Evolutionary conservation across 768 basidiomycete species (phyloP), one percentile per base, ranked within the genome.

Genomic region (Lyophyllum decastes): DNA sequence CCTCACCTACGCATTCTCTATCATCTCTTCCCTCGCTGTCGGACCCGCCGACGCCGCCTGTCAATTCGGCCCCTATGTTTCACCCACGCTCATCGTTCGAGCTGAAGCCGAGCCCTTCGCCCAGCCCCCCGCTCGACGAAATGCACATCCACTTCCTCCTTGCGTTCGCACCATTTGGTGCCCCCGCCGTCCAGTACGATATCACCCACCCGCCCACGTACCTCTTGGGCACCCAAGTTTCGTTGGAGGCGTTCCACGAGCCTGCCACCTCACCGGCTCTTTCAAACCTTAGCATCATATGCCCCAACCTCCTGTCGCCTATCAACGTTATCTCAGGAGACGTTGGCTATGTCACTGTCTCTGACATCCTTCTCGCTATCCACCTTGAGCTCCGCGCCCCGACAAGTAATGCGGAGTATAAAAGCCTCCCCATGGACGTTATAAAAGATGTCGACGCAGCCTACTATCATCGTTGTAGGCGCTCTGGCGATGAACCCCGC

Each of bases 351-450:
- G 71, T 81, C 50, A 73, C 78, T 7, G 76, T 85, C 58, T 70
- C 68, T 14, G 85, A 86, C 68, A 78, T 86, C 25, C 68, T 86
- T 11, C 67, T 72, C 10, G 70, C 75, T 1, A 61, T 86, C 2
- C 82, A 82, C 70, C 65, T 71, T 46, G 68, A 73, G 59, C 76
- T 87, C n/a, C 78, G 83, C 10, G 71, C 70, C 16, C 69, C 77
- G 0, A 79, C 84, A 4, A 75, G 74, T 33, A 66, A 64, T 0
- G 58, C 68, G 33, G 85, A 87, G 67, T 84, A 81, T 68, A 63
- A 72, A 35, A 65, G 49, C 10, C 61, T 77, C 4, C 70, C 74
- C 0, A 67, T 68, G n/a, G 71, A 73, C 2, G 55, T 60, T 17
- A 71, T 69, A 22, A 64, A 68, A 10, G 68, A 69, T 14, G 79